Evolutionary conservation across 2,329 filamentous ascomycete species (phyloP), one percentile per base, ranked within the genome.

Genomic region (Sporothrix pallida): DNA sequence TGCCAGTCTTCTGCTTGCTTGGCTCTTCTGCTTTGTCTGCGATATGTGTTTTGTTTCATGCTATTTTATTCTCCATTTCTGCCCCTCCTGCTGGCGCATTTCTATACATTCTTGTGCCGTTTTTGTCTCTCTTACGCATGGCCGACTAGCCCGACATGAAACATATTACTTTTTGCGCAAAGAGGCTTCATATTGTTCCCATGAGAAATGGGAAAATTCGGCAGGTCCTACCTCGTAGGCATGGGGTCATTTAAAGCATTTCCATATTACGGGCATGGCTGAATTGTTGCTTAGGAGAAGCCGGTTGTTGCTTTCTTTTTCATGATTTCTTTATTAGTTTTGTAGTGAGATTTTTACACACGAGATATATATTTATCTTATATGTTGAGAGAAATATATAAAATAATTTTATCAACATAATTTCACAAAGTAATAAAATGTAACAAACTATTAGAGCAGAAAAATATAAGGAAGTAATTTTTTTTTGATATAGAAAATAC

Each of bases 1-100:
- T 46, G 37, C 60, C 60, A 63, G 37, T 63, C n/a, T n/a, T n/a
- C n/a, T n/a, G n/a, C n/a, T n/a, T n/a, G n/a, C n/a, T n/a, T n/a
- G n/a, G n/a, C n/a, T n/a, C n/a, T 46, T 37, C 60, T n/a, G 37
- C 60, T 63, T 46, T 46, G 42, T 65, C 10, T 65, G 20, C 42
- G 20, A 56, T 56, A 12, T 56, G 8, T 56, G 52, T 48, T 65
- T 48, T 46, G 62, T 65, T 48, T 65, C 62, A 65, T 48, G 62
- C 42, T 1, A 17, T 17, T 17, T 17, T 48, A n/a, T 48, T 48
- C 6, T 60, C 26, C 31, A 31, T 31, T 31, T 31, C 31, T 31
- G 31, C 31, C 31, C 8, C 13, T 60, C n/a, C 20, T 26, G 20
- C 20, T 62, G 31, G 31, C 31, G 31, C 31, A 31, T 44, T 20